phyloP scores from a whole-genome alignment of 495 filamentous ascomycete genomes.

The Penicillium crystallinum region DNA sequence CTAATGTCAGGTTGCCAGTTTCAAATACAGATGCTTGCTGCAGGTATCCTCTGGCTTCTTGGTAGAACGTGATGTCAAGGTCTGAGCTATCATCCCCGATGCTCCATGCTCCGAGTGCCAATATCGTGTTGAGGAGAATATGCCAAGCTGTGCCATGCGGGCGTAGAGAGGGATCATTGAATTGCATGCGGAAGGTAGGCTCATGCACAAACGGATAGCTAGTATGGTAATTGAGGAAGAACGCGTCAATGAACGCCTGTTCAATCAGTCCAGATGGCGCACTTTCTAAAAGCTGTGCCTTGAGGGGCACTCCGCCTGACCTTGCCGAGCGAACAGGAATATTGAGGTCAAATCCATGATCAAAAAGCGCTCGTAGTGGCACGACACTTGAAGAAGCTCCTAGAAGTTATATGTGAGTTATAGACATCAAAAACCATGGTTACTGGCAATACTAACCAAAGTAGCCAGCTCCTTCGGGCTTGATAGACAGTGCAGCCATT shows the following conservation, averaged over 20 bases:
- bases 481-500: slow-evolving; percentile 49
- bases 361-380: slow-evolving; percentile 39
- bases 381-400: slow-evolving; percentile 46
- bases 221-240: slow-evolving; percentile 48
- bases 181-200: slow-evolving; percentile 50
- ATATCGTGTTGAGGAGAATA: slow-evolving; percentile 46
- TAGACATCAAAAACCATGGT: neutral
- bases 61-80: slow-evolving; percentile 45
- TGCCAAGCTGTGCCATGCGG: slow-evolving; percentile 49
- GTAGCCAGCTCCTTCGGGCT: slow-evolving; percentile 47
- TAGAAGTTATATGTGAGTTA: slow-evolving; percentile 13
- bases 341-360: slow-evolving; percentile 45
- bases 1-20: slow-evolving; percentile 46
- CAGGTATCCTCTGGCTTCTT: slow-evolving; percentile 40
- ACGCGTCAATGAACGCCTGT: slow-evolving; percentile 47
- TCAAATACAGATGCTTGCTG: slow-evolving; percentile 47
- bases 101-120: slow-evolving; percentile 50
- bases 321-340: slow-evolving; percentile 33
- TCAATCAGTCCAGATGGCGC: slow-evolving; percentile 42
- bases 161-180: slow-evolving; percentile 44
- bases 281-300: slow-evolving; percentile 38
- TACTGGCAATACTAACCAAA: slow-evolving; percentile 30
- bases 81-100: slow-evolving; percentile 46
- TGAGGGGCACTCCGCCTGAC: slow-evolving; percentile 32
- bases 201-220: slow-evolving; percentile 55